Evolutionary conservation across 2,329 filamentous ascomycete species (phyloP), one percentile per base, ranked within the genome.

Genomic region (Claviceps africana): DNA sequence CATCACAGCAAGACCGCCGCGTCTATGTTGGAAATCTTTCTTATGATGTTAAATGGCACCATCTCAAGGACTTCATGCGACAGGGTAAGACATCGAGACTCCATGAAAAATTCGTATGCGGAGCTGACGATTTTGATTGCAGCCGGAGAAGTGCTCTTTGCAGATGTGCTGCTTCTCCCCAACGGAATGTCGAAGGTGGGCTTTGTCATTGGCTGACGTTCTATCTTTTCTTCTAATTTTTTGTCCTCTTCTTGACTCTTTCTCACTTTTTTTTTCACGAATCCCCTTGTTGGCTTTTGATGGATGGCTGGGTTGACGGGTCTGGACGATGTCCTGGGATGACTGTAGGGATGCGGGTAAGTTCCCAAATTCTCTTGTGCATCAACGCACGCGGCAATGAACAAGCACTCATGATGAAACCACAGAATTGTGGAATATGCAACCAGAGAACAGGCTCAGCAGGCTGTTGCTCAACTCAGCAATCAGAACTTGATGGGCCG

Each of bases 101-200:
- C 3, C 9, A 13, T 25, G 56, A 57, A 54, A 57, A 57, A 54
- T 52, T 57, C 5, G 28, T 55, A 48, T 57, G 59, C 57, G 60
- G 56, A 62, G 57, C 72, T 74, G 65, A 75, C 70, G 60, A 55
- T 53, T 59, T 60, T 55, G 51, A 62, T 66, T 54, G 25, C 73
- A 97, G 93, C 93, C 77, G 93, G 93, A 81, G 91, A 97, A 73
- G 93, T 98, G 71, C 83, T 97, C 76, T 98, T 95, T 77, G 93
- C 93, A 77, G 93, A 98, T 81, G 93, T 98, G 69, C 84, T 98
- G 74, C 80, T 95, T 73, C 89, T 98, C 85, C 93, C 93, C 68
- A 98, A 98, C 81, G 93, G 93, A 90, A 98, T 98, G 93, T 97
- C 91, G 88, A 98, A 98, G 91, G 91, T 97, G 90, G 88, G 88